A percentile compares a stretch with the other conserved stretches of the same genome.
These are phyloP conservation scores for Fusarium coffeatum DNA, from an alignment of 2,329 filamentous ascomycete genomes.

Conservation along the genomic window DNA sequence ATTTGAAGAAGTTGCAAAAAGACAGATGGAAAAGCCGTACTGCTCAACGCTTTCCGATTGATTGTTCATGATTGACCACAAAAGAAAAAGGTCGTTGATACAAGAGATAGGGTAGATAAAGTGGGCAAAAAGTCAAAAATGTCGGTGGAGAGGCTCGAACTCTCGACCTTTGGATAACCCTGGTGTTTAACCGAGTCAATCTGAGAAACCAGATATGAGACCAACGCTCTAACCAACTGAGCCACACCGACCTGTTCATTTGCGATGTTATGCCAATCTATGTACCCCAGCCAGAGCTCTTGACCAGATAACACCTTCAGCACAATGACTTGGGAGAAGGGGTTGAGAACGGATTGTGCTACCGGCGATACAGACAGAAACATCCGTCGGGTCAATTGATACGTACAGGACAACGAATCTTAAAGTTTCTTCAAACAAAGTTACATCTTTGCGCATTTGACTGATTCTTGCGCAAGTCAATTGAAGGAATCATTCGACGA, in stretches of 20 bases:
- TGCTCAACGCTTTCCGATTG: too few species aligned
- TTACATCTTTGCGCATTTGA: too few species aligned
- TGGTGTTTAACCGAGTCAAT: conserved; percentile 18
- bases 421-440: not conserved
- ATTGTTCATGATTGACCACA: too few species aligned
- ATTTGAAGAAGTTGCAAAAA: too few species aligned
- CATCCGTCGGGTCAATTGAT: not conserved
- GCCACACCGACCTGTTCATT: conserved; percentile 20
- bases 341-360: rapidly evolving
- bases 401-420: rapidly evolving
- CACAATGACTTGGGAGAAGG: rapidly evolving
- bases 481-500: not conserved
- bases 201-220: conserved; percentile 24
- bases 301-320: too few species aligned
- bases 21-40: too few species aligned
- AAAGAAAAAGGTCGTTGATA: rapidly evolving
- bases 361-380: not conserved
- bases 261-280: rapidly evolving
- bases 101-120: not conserved
- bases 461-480: not conserved
- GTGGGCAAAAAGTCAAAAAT: not conserved
- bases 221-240: conserved; percentile 36
- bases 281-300: not conserved
- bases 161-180: conserved; percentile 40
- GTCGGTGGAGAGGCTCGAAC: conserved; percentile 39